These are phyloP conservation scores for Kuraishia borneana DNA, from an alignment of 805 yeast genomes.

Conservation along the genomic window DNA sequence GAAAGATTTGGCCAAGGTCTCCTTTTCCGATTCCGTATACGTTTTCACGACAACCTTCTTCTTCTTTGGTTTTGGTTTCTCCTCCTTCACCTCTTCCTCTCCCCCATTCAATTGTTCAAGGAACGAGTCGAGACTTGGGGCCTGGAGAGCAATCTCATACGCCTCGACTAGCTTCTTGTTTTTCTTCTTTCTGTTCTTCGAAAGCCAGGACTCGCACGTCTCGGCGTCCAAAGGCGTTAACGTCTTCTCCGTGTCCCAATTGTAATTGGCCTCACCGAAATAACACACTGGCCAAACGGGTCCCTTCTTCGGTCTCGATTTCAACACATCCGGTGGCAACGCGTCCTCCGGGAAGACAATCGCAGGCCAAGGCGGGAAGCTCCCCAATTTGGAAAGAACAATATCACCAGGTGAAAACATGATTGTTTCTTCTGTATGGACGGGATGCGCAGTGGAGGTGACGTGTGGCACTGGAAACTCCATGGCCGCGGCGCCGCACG, in stretches of 20 bases:
- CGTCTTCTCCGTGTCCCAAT: constrained; percentile 27
- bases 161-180: constrained; percentile 6
- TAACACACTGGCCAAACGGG: constrained; percentile 2
- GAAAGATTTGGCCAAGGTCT: constrained; percentile 34
- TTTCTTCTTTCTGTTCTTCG: constrained; percentile 3
- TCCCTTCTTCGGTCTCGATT: constrained; percentile 16
- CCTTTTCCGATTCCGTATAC: constrained; percentile 25
- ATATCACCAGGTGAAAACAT: constrained; percentile 20
- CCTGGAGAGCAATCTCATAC: constrained; percentile 4
- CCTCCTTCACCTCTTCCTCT: constrained; percentile 1
- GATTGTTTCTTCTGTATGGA: too few species aligned
- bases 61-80: constrained; percentile 3
- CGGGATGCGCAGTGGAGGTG: too few species aligned
- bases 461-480: too few species aligned
- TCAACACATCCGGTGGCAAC: constrained; percentile 21
- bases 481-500: too few species aligned
- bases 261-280: constrained; percentile 26
- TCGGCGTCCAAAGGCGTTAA: constrained; percentile 3
- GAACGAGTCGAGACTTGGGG: constrained; percentile 4
- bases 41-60: constrained; percentile 3
- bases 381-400: constrained; percentile 33
- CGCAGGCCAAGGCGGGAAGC: constrained; percentile 40
- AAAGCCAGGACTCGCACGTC: constrained; percentile 3
- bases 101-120: constrained; percentile 2
- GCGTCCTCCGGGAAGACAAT: constrained; percentile 23